Base-by-base conservation (phyloP, 2,329 filamentous ascomycete species). In the Pyricularia pennisetigena region DNA sequence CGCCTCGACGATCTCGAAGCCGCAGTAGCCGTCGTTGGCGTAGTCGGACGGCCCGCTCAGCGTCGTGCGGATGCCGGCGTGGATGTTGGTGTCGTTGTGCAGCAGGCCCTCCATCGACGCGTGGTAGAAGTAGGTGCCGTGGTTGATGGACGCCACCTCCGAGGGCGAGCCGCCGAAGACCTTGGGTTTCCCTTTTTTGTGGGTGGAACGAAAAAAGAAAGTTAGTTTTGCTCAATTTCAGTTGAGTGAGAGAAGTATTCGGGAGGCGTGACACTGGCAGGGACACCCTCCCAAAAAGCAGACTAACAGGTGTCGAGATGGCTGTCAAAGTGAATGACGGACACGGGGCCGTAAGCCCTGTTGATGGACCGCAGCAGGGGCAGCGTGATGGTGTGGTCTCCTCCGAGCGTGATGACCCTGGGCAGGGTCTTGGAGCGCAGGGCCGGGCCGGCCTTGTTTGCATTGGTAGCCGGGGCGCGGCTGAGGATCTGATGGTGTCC, bases 101-200 rank as follows among this genome's bases (percentile, higher is more conserved):
- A 96, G 82, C 20, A 95, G 82, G 2, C 92, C 92, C 76, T 95
- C 91, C 78, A 88, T 86, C 0, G 89, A 80, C 0, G 92, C 92
- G 76, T 94, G 91, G 79, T 90, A 95, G 80, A 96, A 96, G 81
- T 95, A 95, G 1, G 92, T 95, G 61, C 92, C 92, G 79, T 95
- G 91, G 79, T 95, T 96, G 80, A 96, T 89, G 71, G 84, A 84
- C 24, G 92, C 92, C 57, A 88, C 86, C 70, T 93, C 85, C 30
- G 87, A 90, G 0, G 92, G 92, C 0, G 90, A 88, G 32, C 92
- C 92, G 67, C 93, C 92, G 73, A 96, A 96, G 29, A 95, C 92
- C 76, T 94, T 94, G 62, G 92, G 93, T 69, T 86, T 87, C 91
- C 91, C 92, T 74, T 8, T n/a, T 26, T 35, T 24, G 63, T n/a